These are phyloP conservation scores for Solanum tarijense DNA, from an alignment of 257 asterid genomes.

Conservation along the genomic window DNA sequence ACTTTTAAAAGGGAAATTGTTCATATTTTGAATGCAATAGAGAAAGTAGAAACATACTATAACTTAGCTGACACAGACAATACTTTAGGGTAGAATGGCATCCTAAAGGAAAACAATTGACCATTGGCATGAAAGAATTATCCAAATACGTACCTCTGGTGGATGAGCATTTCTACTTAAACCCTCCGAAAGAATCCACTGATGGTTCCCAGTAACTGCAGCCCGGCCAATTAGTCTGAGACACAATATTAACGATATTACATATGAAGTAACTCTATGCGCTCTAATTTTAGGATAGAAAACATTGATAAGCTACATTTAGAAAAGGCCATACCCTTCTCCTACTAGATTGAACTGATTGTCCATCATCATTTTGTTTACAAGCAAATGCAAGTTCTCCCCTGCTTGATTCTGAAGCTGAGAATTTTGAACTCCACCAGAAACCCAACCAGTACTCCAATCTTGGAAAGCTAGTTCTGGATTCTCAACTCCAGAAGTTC, in stretches of 20 bases:
- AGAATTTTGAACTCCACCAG: conserved; percentile 24
- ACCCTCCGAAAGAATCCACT: conserved; percentile 54
- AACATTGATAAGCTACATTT: background rate
- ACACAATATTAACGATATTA: background rate
- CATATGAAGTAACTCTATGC: background rate
- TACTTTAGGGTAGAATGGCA: background rate
- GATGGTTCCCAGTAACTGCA: conserved; percentile 77
- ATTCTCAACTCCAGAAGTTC: conserved; percentile 19
- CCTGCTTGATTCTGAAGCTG: conserved; percentile 19
- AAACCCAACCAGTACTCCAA: conserved; percentile 28
- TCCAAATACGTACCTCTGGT: conserved; percentile 47
- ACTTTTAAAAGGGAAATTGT: background rate
- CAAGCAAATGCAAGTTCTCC: conserved; percentile 49
- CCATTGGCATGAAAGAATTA: background rate
- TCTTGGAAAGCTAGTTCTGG: conserved; percentile 17
- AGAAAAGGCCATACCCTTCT: conserved; percentile 53
- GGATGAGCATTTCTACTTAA: conserved; percentile 44
- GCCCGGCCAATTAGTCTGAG: conserved; percentile 77
- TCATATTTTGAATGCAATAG: background rate
- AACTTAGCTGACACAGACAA: background rate
- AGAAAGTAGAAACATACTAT: background rate
- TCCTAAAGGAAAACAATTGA: background rate
- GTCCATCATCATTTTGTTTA: conserved; percentile 86
- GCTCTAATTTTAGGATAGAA: background rate
- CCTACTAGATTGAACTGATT: conserved; percentile 64